phyloP scores from a whole-genome alignment of 2,329 filamentous ascomycete species.

The Nigrospora oryzae region DNA sequence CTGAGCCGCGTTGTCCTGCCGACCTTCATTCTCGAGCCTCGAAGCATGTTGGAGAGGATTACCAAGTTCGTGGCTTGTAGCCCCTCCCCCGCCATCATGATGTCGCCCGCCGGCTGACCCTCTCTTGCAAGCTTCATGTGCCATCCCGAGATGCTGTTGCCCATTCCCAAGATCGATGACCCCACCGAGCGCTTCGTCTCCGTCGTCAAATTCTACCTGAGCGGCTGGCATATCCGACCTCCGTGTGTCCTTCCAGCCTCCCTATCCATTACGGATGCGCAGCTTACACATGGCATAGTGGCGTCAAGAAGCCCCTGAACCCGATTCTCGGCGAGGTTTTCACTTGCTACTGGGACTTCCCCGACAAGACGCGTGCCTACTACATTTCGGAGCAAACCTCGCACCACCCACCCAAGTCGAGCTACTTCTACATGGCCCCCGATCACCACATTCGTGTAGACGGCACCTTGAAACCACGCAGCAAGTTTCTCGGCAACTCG shows the following conservation, averaged over 20 bases:
- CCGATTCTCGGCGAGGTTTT: conserved; percentile 93
- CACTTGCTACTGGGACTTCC: conserved; percentile 91
- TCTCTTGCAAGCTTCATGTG: conserved; percentile 78
- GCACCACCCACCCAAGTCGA: conserved; percentile 96
- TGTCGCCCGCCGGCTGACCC: conserved; percentile 5
- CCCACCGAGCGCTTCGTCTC: conserved; percentile 84
- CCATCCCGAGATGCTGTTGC: conserved; percentile 89
- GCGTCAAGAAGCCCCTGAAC: conserved; percentile 97
- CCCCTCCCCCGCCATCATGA: background rate
- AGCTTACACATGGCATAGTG: conserved; percentile 39
- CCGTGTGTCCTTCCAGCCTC: conserved; percentile 51
- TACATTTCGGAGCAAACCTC: conserved; percentile 98
- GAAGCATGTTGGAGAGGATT: conserved; percentile 96
- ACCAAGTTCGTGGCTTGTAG: conserved; percentile 65
- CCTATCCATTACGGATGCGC: background rate
- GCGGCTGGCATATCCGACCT: conserved; percentile 97
- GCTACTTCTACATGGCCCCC: conserved; percentile 97
- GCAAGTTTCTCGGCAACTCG: conserved; percentile 93
- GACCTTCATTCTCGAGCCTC: conserved; percentile 95
- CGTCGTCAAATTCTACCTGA: conserved; percentile 96
- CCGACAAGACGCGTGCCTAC: conserved; percentile 77
- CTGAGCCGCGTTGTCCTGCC: conserved; percentile 89
- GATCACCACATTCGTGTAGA: conserved; percentile 92
- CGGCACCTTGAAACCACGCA: conserved; percentile 87
- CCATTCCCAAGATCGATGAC: conserved; percentile 81